Base-by-base conservation (phyloP, 768 basidiomycete species). In the Lepiota subincarnata region DNA sequence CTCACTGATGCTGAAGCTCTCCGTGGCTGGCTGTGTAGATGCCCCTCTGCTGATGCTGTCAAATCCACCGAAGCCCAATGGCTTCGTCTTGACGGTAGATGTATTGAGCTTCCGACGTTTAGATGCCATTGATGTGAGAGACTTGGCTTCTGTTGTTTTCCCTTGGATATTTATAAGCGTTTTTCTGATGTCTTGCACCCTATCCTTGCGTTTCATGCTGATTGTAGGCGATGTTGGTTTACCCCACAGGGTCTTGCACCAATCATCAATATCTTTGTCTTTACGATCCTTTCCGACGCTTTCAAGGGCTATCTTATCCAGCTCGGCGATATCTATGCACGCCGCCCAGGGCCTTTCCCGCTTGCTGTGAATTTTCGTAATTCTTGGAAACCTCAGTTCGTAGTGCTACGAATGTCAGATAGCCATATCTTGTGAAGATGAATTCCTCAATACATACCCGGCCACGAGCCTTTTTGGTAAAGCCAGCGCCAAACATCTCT, bases 401-500 rank as follows among this genome's bases (percentile, higher is more conserved):
- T 94, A 94, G 61, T 85, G 75, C 90, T 92, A 36, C 11, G 1
- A 6, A 28, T 34, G 28, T 52, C 24, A 41, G 55, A 12, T 39
- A 46, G n/a, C 18, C 24, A 38, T 4, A 24, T 57, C n/a, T 53
- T 28, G 57, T 50, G 22, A 26, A 41, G 34, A 49, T 39, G 4
- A 6, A 37, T 39, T 11, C 20, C 10, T 34, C 48, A 24, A 20
- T 5, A 64, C 76, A 48, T 50, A 89, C 89, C 61, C 78, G 71
- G 62, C 80, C 79, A 20, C 69, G 59, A 0, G 73, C 70, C n/a
- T 83, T 68, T 63, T 88, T 89, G 26, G 86, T 87, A 61, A 92
- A 95, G 1, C 92, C 88, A 3, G 88, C 92, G 11, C 92, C 92
- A 55, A 81, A 83, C 3, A 95, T 62, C 60, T 93, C 91, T 2